phyloP scores from a whole-genome alignment of 495 filamentous ascomycete species.

The Xylaria flabelliformis region DNA sequence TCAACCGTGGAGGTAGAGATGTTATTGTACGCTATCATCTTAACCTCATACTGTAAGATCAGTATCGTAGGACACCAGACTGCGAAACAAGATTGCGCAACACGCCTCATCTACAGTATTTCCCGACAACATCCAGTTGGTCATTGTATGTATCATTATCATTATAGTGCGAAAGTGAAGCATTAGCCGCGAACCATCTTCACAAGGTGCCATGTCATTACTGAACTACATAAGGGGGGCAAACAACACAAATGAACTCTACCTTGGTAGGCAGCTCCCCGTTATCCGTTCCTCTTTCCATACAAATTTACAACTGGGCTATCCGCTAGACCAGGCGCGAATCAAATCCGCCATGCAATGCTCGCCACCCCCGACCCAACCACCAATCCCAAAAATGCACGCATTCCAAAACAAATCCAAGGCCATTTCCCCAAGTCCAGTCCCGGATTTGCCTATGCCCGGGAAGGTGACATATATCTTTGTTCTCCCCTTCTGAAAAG shows the following conservation, averaged over 20 bases:
- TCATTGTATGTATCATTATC: background rate
- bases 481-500: slow-evolving; percentile 1
- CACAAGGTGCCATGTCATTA: slow-evolving; percentile 17
- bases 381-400: slow-evolving; percentile 32
- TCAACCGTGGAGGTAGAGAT: background rate
- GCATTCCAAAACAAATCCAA: slow-evolving; percentile 28
- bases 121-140: background rate
- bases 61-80: background rate
- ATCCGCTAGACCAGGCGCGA: background rate
- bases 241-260: slow-evolving; percentile 2
- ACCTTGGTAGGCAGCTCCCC: slow-evolving; percentile 10
- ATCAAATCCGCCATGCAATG: slow-evolving; percentile 20
- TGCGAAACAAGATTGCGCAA: background rate
- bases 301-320: background rate
- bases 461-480: slow-evolving; percentile 10
- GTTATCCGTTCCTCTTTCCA: slow-evolving; percentile 19
- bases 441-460: slow-evolving; percentile 24
- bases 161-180: background rate
- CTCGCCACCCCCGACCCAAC: slow-evolving; percentile 19
- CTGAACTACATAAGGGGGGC: slow-evolving; percentile 15
- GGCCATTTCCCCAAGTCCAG: slow-evolving; percentile 11
- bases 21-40: background rate
- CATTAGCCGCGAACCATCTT: background rate
- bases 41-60: background rate
- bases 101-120: background rate